Evolutionary conservation across 2,329 filamentous ascomycete genomes (phyloP).

Genomic region (Xylariaceae sp.): DNA sequence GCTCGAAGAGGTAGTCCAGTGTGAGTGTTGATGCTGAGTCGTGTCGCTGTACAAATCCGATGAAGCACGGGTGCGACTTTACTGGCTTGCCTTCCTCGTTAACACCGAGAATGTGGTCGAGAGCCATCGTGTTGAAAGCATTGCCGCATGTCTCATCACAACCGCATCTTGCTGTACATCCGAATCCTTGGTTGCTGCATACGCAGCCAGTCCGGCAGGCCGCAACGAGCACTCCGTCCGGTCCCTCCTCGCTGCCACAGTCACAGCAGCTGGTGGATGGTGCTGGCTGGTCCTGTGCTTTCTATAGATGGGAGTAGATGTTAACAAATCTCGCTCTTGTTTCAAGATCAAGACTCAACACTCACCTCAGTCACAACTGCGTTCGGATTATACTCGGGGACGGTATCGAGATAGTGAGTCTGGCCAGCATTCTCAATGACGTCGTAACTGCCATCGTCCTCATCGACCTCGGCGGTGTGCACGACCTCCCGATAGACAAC

Average conservation of each 20-base stretch:
- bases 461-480: background rate
- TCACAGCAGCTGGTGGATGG: conserved; percentile 8
- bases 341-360: background rate
- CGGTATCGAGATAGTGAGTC: conserved; percentile 5
- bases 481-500: conserved; percentile 5
- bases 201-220: conserved; percentile 14
- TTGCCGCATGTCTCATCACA: conserved; percentile 19
- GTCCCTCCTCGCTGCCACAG: conserved; percentile 8
- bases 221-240: conserved; percentile 1
- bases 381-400: conserved; percentile 13
- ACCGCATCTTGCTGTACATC: conserved; percentile 18
- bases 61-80: conserved; percentile 13
- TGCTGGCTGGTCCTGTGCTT: conserved; percentile 6
- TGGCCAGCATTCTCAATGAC: conserved; percentile 11
- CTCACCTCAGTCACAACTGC: conserved; percentile 19
- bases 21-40: conserved; percentile 8
- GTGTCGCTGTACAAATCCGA: conserved; percentile 14
- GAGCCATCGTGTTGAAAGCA: conserved; percentile 16
- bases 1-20: conserved; percentile 17
- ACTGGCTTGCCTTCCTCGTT: conserved; percentile 2
- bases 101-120: conserved; percentile 15
- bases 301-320: conserved; percentile 1
- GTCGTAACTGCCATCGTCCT: background rate
- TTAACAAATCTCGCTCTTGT: background rate
- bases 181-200: conserved; percentile 17